Conservation (phyloP, 495 filamentous ascomycete species). For the Immersiella caudata region DNA sequence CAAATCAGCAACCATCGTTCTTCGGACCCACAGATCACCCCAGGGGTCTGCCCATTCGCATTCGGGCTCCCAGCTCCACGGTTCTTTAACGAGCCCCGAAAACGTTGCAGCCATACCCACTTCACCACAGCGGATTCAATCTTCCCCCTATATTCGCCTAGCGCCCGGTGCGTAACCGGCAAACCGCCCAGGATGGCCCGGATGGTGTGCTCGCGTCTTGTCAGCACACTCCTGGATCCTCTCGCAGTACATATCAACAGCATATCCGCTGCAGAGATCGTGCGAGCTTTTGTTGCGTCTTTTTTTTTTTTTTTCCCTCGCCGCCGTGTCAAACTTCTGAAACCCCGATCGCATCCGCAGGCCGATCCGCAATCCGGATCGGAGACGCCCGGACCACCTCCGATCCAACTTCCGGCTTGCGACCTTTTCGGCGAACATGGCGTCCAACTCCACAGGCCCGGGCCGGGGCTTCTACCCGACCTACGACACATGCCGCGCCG, state of each 20-base stretch:
- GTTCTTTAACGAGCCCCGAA: neutral
- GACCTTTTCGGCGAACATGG: constrained; percentile 5
- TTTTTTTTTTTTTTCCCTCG: neutral
- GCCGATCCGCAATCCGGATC: neutral
- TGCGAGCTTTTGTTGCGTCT: neutral
- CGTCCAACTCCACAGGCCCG: constrained; percentile 16
- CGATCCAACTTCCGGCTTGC: neutral
- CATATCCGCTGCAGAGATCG: neutral
- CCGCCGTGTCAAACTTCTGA: neutral
- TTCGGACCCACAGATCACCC: neutral
- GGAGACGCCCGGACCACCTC: neutral
- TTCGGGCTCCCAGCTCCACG: neutral
- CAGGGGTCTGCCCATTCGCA: constrained; percentile 8
- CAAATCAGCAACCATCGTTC: neutral
- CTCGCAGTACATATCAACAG: neutral
- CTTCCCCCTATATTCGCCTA: neutral
- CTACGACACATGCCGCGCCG: constrained; percentile 47
- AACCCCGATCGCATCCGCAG: neutral
- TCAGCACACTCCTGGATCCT: neutral
- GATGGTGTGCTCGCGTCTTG: neutral
- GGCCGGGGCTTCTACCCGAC: constrained; percentile 29
- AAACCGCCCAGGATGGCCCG: neutral
- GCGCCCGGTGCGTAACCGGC: neutral
- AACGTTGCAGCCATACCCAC: neutral
- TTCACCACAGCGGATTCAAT: neutral